These are phyloP conservation scores for Punctularia strigosozonata DNA, from an alignment of 768 basidiomycete genomes.

Conservation along the genomic window DNA sequence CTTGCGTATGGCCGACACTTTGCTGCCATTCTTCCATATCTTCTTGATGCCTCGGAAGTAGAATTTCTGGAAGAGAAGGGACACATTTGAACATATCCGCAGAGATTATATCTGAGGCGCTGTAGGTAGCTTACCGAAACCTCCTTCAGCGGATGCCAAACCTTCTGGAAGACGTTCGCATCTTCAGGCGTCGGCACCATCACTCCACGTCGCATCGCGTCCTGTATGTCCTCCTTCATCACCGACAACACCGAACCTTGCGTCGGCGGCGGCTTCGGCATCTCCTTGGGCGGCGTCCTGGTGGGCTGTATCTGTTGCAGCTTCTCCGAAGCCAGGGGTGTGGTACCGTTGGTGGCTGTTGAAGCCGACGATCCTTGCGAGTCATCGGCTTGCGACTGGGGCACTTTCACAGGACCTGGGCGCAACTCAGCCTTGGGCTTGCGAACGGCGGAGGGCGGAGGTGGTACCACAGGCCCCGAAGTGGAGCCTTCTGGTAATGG, in stretches of 20 bases:
- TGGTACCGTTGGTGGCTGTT: conserved; percentile 9
- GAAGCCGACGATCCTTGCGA: conserved; percentile 8
- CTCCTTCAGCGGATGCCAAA: conserved; percentile 35
- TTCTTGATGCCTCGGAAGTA: conserved; percentile 69
- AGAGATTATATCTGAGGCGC: background rate
- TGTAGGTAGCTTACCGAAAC: conserved; percentile 24
- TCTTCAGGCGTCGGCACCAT: conserved; percentile 51
- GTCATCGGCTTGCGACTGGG: conserved; percentile 17
- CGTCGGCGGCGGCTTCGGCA: no score
- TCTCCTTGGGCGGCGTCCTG: no score
- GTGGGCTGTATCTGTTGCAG: no score
- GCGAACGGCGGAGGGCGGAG: conserved; percentile 14
- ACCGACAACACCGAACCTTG: no score
- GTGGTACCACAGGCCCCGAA: conserved; percentile 11
- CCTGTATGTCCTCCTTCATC: conserved; percentile 56
- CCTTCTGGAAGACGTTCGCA: conserved; percentile 43
- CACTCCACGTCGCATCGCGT: conserved; percentile 60
- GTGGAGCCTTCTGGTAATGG: no score
- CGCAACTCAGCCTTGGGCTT: conserved; percentile 46
- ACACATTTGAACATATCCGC: conserved; percentile 18
- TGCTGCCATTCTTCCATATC: conserved; percentile 49
- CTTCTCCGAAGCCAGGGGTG: no score
- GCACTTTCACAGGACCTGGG: conserved; percentile 47
- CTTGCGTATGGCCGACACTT: conserved; percentile 38
- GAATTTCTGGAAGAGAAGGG: conserved; percentile 45